Conservation (phyloP, 768 basidiomycete genomes). For the Macrocybe gigantea region DNA sequence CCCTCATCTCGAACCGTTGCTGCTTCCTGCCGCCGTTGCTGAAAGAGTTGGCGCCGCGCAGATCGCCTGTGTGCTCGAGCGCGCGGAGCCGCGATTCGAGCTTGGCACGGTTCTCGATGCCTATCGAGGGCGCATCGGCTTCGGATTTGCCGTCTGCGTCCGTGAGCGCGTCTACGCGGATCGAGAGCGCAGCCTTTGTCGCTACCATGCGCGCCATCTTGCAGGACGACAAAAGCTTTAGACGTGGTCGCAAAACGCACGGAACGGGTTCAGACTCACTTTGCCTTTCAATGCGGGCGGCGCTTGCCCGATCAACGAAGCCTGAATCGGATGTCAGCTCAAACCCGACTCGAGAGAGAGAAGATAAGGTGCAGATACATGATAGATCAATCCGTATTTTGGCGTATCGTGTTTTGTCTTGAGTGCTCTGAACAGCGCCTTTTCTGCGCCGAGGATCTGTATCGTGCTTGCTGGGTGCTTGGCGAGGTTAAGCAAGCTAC, state of each 20-base stretch:
- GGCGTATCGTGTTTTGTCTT: slow-evolving; percentile 99
- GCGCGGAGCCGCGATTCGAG: slow-evolving; percentile 90
- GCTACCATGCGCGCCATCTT: slow-evolving; percentile 99
- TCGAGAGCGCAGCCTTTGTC: slow-evolving; percentile 94
- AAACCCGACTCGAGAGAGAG: slow-evolving; percentile 1
- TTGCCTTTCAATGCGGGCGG: slow-evolving; percentile 98
- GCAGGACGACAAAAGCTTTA: not conserved
- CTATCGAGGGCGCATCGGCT: slow-evolving; percentile 75
- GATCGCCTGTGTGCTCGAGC: slow-evolving; percentile 79
- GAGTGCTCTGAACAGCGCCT: slow-evolving; percentile 93
- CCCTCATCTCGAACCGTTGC: slow-evolving; percentile 73
- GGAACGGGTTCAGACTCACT: slow-evolving; percentile 29
- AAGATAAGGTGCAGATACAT: slow-evolving; percentile 46
- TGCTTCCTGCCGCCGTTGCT: slow-evolving; percentile 62
- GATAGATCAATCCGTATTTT: slow-evolving; percentile 99
- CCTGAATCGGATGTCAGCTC: slow-evolving; percentile 35
- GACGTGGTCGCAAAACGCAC: not conserved
- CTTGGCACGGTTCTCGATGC: slow-evolving; percentile 90
- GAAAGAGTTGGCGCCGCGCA: slow-evolving; percentile 64
- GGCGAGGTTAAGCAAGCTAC: slow-evolving; percentile 88
- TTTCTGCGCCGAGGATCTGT: slow-evolving; percentile 97
- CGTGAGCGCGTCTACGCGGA: slow-evolving; percentile 95
- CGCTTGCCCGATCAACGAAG: slow-evolving; percentile 94
- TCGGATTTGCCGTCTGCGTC: slow-evolving; percentile 90
- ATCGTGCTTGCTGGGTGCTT: slow-evolving; percentile 99